phyloP scores from a whole-genome alignment of 768 basidiomycete species.

The Myochromella boudieri region DNA sequence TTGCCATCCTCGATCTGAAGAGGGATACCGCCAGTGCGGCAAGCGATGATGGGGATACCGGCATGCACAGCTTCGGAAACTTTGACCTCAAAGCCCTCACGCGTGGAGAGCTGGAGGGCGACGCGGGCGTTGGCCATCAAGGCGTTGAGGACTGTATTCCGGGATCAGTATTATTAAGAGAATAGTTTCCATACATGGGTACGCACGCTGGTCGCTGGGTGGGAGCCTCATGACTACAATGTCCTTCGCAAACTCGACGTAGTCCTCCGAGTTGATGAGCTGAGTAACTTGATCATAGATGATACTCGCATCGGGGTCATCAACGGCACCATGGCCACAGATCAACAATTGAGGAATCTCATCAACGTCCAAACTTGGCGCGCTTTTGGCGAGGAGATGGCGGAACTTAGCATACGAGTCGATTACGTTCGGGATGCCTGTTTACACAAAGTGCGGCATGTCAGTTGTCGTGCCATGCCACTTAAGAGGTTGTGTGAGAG shows the following conservation, averaged over 20 bases:
- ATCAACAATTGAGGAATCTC: slow-evolving; percentile 75
- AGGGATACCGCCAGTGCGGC: slow-evolving; percentile 88
- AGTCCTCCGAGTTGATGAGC: slow-evolving; percentile 51
- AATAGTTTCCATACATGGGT: no score
- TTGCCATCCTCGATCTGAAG: slow-evolving; percentile 87
- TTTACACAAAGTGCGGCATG: slow-evolving; percentile 20
- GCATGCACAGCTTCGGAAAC: slow-evolving; percentile 94
- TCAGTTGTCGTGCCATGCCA: neutral
- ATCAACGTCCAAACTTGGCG: slow-evolving; percentile 40
- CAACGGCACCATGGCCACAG: slow-evolving; percentile 91
- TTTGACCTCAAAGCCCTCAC: slow-evolving; percentile 98
- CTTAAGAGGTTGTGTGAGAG: neutral
- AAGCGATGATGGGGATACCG: slow-evolving; percentile 84
- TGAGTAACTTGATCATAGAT: slow-evolving; percentile 81
- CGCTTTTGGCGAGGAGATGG: slow-evolving; percentile 49
- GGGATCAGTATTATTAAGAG: slow-evolving; percentile 4
- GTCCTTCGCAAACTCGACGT: slow-evolving; percentile 55
- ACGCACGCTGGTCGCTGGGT: slow-evolving; percentile 82
- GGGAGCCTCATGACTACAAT: slow-evolving; percentile 78
- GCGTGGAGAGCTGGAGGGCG: slow-evolving; percentile 87
- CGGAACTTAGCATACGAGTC: slow-evolving; percentile 89
- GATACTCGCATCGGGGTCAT: slow-evolving; percentile 93
- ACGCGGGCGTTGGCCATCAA: slow-evolving; percentile 88
- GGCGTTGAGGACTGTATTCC: slow-evolving; percentile 70
- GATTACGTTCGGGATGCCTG: slow-evolving; percentile 82